Base-by-base conservation (phyloP, 225 moss, liverwort and hornwort species). In the Antitrichia curtipendula region DNA sequence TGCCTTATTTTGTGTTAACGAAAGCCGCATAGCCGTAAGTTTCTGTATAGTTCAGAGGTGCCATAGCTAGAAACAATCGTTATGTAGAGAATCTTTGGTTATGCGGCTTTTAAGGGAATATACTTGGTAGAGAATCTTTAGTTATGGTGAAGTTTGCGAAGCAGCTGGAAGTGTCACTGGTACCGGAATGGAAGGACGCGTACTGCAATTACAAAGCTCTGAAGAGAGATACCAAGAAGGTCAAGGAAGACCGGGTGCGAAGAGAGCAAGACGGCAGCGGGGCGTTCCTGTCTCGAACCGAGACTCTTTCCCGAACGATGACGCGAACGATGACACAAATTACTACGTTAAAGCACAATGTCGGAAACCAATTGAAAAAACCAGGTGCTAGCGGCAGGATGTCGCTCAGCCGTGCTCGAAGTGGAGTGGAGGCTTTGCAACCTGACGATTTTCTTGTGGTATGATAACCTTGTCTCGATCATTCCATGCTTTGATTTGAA, bases 91-190 rank as follows among this genome's bases (percentile, higher is more conserved):
- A 75, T 50, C 68, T 21, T 16, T 78, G 76, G 85, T n/a, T 43
- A 93, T 93, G 93, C n/a, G n/a, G n/a, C n/a, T n/a, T n/a, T n/a
- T n/a, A n/a, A n/a, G n/a, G n/a, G n/a, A n/a, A n/a, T n/a, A n/a
- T n/a, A n/a, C n/a, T 36, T 66, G 34, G 69, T 69, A 29, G 84
- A 85, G 74, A 69, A 75, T 50, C 68, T 21, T 16, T 78, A 81
- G 85, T n/a, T 43, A 93, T 93, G 93, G 93, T 93, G 85, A 93
- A 93, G 84, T 93, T 93, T 88, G 87, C 89, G 58, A 93, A 91
- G 89, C 92, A 92, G 86, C 84, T 93, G 85, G 92, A 91, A 64
- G 9, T 50, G 59, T 89, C 92, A 59, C 86, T 91, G 32, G 92
- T 93, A n/a, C 93, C 93, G 38, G 93, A 93, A 85, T 93, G 93